Base-by-base conservation (phyloP, 345 rosid species). In the Eucalyptus microcorys region DNA sequence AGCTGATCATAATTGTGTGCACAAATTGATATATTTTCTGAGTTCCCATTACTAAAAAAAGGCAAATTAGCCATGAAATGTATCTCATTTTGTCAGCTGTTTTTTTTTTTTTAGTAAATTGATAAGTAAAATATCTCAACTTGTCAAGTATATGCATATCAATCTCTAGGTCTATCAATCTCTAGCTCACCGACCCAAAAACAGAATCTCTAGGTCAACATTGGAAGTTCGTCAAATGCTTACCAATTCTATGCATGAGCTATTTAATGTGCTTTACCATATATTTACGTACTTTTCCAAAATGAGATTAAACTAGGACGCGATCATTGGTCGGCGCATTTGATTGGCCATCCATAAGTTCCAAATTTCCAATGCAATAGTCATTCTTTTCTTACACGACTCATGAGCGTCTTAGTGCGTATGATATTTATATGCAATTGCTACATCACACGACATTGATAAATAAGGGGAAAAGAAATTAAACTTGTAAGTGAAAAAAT, bases 51-150 rank as follows among this genome's bases (percentile, higher is more conserved):
- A 59, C 66, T 59, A 14, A 15, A 64, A 64, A 64, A 7, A n/a
- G 68, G 68, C 68, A 27, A 27, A 61, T 61, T 61, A 61, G 37
- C 34, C 71, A 30, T 64, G 71, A 64, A 30, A 3, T 13, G 34
- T 64, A 64, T 64, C 71, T n/a, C 37, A n/a, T 64, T 61, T 61
- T 64, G 37, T n/a, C 19, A 64, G 4, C 3, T 61, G 14, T 27
- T 13, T 26, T 10, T 32, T 22, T 14, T 5, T 2, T 1, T 30
- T 0, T 13, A n/a, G 34, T n/a, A n/a, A 64, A 64, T 14, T n/a
- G 16, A n/a, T 14, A 64, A n/a, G 37, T 64, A n/a, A 7, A 64
- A 30, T 64, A 64, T 64, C 32, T 64, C 71, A n/a, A 64, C 71
- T 14, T 64, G 37, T 64, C 71, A n/a, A 64, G 10, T 64, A 4